These are phyloP conservation scores for Wolfiporia cocos DNA, from an alignment of 1,284 basidiomycete species.

Conservation along the genomic window DNA sequence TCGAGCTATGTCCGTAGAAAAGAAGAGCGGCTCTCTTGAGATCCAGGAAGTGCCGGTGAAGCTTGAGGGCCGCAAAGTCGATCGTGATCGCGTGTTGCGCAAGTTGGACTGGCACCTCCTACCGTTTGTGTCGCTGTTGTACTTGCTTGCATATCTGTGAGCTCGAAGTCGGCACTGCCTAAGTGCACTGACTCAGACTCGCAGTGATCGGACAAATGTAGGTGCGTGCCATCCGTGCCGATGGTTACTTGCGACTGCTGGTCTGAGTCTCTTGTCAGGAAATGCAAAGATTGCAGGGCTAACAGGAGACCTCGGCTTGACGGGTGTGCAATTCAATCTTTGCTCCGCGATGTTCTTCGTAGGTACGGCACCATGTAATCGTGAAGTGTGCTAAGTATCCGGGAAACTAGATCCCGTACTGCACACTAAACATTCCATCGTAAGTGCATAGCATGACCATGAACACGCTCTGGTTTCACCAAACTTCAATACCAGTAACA, in stretches of 20 bases:
- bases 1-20: too few relatives aligned
- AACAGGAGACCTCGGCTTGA: constrained; percentile 9
- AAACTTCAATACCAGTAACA: constrained; percentile 6
- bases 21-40: background rate
- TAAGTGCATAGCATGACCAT: background rate
- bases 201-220: constrained; percentile 65
- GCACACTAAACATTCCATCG: constrained; percentile 13
- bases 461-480: background rate
- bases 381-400: too few relatives aligned
- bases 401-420: constrained; percentile 12
- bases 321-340: constrained; percentile 14
- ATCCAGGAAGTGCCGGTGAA: background rate
- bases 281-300: constrained; percentile 16
- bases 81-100: constrained; percentile 10
- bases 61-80: too few relatives aligned
- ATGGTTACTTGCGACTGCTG: background rate
- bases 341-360: constrained; percentile 13
- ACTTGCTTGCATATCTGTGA: constrained; percentile 39
- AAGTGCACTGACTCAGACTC: constrained; percentile 23
- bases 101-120: constrained; percentile 29
- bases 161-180: background rate
- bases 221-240: constrained; percentile 47
- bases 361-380: too few relatives aligned
- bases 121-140: constrained; percentile 53
- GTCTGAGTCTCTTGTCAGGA: constrained; percentile 1